These are phyloP conservation scores for Lathyrus aphaca DNA, from an alignment of 306 rosid genomes.

Conservation along the genomic window DNA sequence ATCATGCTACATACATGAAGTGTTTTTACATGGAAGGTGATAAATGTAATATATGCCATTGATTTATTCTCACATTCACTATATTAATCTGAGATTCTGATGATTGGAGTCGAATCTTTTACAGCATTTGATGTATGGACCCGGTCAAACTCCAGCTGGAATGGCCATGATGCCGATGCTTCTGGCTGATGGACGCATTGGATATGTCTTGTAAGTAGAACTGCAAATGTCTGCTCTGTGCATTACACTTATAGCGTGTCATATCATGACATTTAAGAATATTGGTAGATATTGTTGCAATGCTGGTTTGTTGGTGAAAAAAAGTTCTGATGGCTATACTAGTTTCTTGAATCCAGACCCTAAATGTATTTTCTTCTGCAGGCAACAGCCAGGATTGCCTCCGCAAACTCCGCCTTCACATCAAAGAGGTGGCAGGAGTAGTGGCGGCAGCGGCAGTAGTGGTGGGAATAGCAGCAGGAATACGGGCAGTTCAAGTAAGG, in stretches of 20 bases:
- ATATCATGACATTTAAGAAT: conserved; percentile 15
- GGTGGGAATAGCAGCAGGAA: conserved; percentile 52
- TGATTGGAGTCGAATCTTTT: conserved; percentile 35
- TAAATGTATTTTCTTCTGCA: conserved; percentile 45
- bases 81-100: conserved; percentile 38
- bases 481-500: conserved; percentile 62
- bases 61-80: conserved; percentile 21
- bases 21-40: conserved; percentile 18
- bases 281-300: conserved; percentile 18
- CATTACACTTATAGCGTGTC: conserved; percentile 3
- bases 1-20: conserved; percentile 19
- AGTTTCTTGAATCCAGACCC: conserved; percentile 18
- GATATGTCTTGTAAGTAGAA: conserved; percentile 89
- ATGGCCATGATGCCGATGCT: conserved; percentile 99
- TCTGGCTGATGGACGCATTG: conserved; percentile 90
- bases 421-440: conserved; percentile 63
- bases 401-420: conserved; percentile 57
- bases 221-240: not conserved
- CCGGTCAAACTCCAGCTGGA: conserved; percentile 75
- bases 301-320: not conserved
- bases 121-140: conserved; percentile 90
- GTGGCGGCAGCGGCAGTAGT: conserved; percentile 53
- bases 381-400: conserved; percentile 81
- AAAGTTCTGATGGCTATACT: conserved; percentile 11
- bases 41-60: conserved; percentile 23